Evolutionary conservation across 345 rosid species (phyloP).

Genomic region (Camelina sativa): DNA sequence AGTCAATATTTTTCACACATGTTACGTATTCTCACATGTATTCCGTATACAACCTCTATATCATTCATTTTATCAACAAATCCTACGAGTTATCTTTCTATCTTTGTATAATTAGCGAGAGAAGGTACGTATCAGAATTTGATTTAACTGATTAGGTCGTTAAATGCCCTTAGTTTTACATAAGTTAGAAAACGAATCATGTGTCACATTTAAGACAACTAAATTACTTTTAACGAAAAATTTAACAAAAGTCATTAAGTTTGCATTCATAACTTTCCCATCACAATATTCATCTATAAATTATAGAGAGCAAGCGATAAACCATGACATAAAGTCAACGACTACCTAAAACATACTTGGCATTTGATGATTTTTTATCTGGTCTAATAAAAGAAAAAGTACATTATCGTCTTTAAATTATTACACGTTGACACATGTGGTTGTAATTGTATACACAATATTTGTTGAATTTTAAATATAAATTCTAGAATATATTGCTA

Average conservation of each 20-base stretch:
- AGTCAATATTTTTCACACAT: conserved; percentile 24
- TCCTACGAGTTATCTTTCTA: neutral
- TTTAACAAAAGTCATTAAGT: neutral
- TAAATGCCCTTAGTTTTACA: neutral
- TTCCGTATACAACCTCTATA: conserved; percentile 19
- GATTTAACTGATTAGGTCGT: neutral
- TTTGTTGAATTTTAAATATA: conserved; percentile 1
- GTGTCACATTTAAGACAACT: neutral
- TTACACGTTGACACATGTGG: neutral
- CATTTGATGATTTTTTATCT: neutral
- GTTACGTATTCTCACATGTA: conserved; percentile 18
- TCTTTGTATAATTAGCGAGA: neutral
- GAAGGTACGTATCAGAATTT: neutral
- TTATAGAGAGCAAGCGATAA: neutral
- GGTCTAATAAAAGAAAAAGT: neutral
- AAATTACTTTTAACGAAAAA: neutral
- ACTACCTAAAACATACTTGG: neutral
- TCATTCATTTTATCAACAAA: conserved; percentile 1
- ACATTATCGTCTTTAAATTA: neutral
- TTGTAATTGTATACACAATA: neutral
- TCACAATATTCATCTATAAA: neutral
- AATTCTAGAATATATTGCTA: conserved; percentile 21
- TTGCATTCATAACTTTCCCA: neutral
- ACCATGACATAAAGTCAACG: neutral
- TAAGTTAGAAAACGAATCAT: neutral